Conservation (phyloP, 164 flowering plant species). For the Chimonanthus praecox region DNA sequence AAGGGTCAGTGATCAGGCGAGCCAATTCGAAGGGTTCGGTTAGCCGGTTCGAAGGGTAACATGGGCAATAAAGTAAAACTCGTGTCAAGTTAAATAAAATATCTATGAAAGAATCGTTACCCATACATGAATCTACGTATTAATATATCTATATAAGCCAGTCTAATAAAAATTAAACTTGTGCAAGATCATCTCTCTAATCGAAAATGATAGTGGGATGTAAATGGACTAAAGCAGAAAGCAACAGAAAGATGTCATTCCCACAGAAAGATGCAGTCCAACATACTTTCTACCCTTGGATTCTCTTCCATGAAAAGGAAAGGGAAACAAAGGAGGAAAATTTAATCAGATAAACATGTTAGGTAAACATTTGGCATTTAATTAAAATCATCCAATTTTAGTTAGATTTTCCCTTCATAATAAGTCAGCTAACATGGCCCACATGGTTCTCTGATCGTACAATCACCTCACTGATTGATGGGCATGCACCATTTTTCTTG, state of each 20-base stretch:
- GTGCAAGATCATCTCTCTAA: too few species aligned
- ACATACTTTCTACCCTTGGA: not conserved
- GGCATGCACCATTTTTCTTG: not conserved
- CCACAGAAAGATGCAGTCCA: not conserved
- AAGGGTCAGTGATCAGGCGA: too few species aligned
- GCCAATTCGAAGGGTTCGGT: too few species aligned
- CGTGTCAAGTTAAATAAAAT: too few species aligned
- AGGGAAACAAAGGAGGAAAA: not conserved
- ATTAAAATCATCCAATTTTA: not conserved
- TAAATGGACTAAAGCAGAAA: not conserved
- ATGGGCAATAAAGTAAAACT: too few species aligned
- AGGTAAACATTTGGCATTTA: too few species aligned
- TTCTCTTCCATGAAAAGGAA: slow-evolving; percentile 4
- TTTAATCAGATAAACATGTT: not conserved
- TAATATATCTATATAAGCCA: too few species aligned
- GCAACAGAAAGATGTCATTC: not conserved
- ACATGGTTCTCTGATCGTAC: not conserved
- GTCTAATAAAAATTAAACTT: too few species aligned
- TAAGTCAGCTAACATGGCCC: not conserved
- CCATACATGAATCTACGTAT: too few species aligned
- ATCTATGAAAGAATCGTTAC: too few species aligned
- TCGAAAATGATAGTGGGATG: too few species aligned
- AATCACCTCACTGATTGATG: not conserved
- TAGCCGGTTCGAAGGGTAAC: too few species aligned
- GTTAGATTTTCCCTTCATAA: not conserved